Evolutionary conservation across 169 alveolate species (phyloP), one percentile per base, ranked within the genome.

Genomic region (Hammondia hammondi): DNA sequence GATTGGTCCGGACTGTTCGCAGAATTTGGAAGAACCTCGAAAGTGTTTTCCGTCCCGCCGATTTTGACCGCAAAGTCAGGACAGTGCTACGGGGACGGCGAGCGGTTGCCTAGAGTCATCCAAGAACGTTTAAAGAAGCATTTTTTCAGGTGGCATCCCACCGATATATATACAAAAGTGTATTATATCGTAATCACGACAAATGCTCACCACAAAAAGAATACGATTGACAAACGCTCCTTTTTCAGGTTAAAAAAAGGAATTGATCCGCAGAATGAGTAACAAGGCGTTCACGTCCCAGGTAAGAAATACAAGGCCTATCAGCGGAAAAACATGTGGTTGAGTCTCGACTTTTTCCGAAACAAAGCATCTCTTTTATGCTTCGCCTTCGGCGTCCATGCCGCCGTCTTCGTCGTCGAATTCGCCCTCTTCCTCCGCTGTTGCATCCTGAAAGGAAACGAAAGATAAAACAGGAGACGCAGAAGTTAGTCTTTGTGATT

Each of bases 381-480:
- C 95, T 32, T 91, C 92, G 94, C 88, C 96, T 70, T 94, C 96
- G 52, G 93, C 89, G 17, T 94, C 96, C 96, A 94, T 94, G 46
- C 84, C 96, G n/a, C 96, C 97, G 73, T 95, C 97, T 88, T 95
- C 97, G 85, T 96, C 97, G 92, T 95, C 97, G 56, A 95, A 96
- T 77, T 95, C 96, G 12, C 97, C 97, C 84, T 96, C 97, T 77
- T 95, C 97, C 95, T 96, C 97, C 35, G 97, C 96, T 43, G 97
- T 94, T 29, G 97, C 97, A 99, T 99, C 99, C 97, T 94, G 95
- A 29, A 48, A 4, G 48, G 6, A 89, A 7, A 27, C 19, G 57
- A 84, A n/a, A n/a, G n/a, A 90, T 2, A 27, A 46, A 39, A 29
- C 0, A 2, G 37, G 27, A 57, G 39, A 17, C 56, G 6, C 88